Evolutionary conservation across 1,284 basidiomycete species (phyloP).

Genomic region (Moesziomyces sp.): DNA sequence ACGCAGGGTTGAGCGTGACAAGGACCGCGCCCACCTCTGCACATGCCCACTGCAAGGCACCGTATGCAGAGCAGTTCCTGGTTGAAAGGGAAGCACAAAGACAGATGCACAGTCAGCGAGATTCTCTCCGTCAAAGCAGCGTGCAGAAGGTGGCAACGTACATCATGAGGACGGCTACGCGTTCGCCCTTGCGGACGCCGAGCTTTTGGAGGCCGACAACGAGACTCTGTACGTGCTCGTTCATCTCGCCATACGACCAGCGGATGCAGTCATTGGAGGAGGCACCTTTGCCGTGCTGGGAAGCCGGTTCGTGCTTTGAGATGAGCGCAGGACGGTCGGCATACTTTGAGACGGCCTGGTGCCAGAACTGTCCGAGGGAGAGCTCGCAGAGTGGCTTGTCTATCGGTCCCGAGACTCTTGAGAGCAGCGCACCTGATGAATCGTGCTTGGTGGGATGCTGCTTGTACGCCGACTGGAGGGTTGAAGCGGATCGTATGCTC

Average conservation of each 20-base stretch:
- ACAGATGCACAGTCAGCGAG: neutral
- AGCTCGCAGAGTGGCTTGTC: slow-evolving; percentile 74
- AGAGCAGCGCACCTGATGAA: slow-evolving; percentile 29
- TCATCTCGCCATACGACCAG: slow-evolving; percentile 80
- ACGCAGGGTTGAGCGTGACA: slow-evolving; percentile 84
- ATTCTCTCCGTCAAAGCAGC: neutral
- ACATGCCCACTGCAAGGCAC: slow-evolving; percentile 83
- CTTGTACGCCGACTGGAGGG: slow-evolving; percentile 9
- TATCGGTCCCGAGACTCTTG: slow-evolving; percentile 71
- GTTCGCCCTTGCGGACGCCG: slow-evolving; percentile 80
- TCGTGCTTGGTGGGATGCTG: slow-evolving; percentile 30
- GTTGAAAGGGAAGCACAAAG: neutral
- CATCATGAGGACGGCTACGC: slow-evolving; percentile 82
- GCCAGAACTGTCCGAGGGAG: slow-evolving; percentile 77
- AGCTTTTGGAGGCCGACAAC: slow-evolving; percentile 76
- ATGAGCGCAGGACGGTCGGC: slow-evolving; percentile 75
- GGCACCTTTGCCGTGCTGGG: slow-evolving; percentile 72
- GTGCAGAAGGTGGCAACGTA: neutral
- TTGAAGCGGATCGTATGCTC: slow-evolving; percentile 11
- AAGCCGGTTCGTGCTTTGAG: slow-evolving; percentile 74
- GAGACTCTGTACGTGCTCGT: slow-evolving; percentile 76
- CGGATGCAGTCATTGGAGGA: slow-evolving; percentile 71
- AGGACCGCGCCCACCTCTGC: slow-evolving; percentile 81
- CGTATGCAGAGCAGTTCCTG: slow-evolving; percentile 75
- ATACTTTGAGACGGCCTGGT: slow-evolving; percentile 73